These are phyloP conservation scores for Talaromyces sp. DNA, from an alignment of 2,329 filamentous ascomycete genomes.

Conservation along the genomic window DNA sequence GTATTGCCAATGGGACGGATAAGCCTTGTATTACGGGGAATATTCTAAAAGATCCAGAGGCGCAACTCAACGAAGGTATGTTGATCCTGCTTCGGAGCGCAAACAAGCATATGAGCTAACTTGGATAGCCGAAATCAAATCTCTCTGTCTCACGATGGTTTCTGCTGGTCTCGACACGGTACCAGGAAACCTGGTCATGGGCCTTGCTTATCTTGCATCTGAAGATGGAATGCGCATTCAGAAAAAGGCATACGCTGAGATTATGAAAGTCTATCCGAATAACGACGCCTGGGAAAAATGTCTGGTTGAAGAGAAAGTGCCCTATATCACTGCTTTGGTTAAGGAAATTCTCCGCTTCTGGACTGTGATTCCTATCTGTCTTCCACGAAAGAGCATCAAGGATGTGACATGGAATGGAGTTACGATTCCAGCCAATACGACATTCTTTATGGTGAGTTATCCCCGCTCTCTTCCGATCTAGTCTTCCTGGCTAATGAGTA, in stretches of 20 bases:
- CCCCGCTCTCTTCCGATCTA: background rate
- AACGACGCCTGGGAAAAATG: conserved; percentile 74
- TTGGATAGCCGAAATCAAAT: conserved; percentile 66
- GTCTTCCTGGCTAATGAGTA: background rate
- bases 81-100: background rate
- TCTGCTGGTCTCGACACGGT: conserved; percentile 79
- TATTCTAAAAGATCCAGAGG: conserved; percentile 67
- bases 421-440: conserved; percentile 69
- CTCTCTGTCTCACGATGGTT: conserved; percentile 78
- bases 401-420: conserved; percentile 67
- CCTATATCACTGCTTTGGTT: conserved; percentile 72
- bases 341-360: conserved; percentile 77
- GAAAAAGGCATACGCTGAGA: conserved; percentile 64
- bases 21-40: conserved; percentile 68
- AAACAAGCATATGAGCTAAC: background rate
- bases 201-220: conserved; percentile 70
- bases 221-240: conserved; percentile 68
- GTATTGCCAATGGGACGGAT: conserved; percentile 61
- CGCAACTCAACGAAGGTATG: conserved; percentile 64
- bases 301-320: conserved; percentile 68
- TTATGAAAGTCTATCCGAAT: conserved; percentile 67
- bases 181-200: conserved; percentile 75
- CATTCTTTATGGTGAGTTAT: conserved; percentile 67
- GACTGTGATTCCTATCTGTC: conserved; percentile 74
- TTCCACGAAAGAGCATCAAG: conserved; percentile 69